These are phyloP conservation scores for Sordaria brevicollis DNA, from an alignment of 495 filamentous ascomycete species.

Conservation along the genomic window DNA sequence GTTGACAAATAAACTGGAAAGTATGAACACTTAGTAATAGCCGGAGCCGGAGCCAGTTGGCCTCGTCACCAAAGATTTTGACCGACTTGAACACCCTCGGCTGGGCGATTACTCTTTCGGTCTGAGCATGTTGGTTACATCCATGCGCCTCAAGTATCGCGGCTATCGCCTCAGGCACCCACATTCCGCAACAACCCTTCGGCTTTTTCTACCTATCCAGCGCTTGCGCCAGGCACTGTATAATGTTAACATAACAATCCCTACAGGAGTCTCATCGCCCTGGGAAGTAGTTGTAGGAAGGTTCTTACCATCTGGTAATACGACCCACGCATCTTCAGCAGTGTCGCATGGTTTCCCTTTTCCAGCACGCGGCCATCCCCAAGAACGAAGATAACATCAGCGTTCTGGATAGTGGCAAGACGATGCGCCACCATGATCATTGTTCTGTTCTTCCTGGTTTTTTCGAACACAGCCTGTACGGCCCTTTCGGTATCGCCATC, in stretches of 20 bases:
- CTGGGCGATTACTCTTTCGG: neutral
- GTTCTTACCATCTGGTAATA: slow-evolving; percentile 47
- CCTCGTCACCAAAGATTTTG: neutral
- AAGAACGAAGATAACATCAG: slow-evolving; percentile 48
- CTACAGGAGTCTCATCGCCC: neutral
- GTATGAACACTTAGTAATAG: neutral
- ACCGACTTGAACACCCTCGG: neutral
- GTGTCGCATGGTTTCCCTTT: slow-evolving; percentile 36
- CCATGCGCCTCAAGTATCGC: neutral
- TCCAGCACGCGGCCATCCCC: slow-evolving; percentile 45
- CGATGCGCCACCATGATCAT: slow-evolving; percentile 69
- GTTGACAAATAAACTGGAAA: neutral
- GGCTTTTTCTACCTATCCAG: slow-evolving; percentile 27
- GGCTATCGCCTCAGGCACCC: neutral
- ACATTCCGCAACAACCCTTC: neutral
- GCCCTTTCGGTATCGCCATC: slow-evolving; percentile 67
- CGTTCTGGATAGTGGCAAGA: slow-evolving; percentile 46
- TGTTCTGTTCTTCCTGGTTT: slow-evolving; percentile 51
- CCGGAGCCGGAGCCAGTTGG: neutral
- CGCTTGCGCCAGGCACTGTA: slow-evolving; percentile 39
- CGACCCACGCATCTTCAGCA: slow-evolving; percentile 39
- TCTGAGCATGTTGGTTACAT: neutral
- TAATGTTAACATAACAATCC: slow-evolving; percentile 8
- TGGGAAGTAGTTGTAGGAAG: neutral
- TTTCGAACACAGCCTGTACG: slow-evolving; percentile 62